phyloP scores from a whole-genome alignment of 1,139 yeast genomes.

The Diutina sp. region DNA sequence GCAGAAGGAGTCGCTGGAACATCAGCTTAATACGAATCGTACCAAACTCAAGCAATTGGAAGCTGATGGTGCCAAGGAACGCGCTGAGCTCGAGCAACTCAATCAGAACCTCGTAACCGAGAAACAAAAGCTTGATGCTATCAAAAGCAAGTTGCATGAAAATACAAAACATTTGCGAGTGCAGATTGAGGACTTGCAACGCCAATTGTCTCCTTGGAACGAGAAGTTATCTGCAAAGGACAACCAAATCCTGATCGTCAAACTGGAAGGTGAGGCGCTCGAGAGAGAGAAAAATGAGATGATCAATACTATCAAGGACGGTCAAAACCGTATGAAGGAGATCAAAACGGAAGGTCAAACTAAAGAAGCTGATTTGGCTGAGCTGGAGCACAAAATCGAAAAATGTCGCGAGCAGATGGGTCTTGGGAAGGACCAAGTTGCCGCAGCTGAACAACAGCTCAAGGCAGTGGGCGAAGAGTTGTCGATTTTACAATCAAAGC shows the following conservation, averaged over 20 bases:
- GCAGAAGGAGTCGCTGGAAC: conserved; percentile 23
- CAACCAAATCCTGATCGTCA: conserved; percentile 51
- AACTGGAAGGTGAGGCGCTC: conserved; percentile 53
- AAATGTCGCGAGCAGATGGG: conserved; percentile 40
- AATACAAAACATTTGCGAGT: conserved; percentile 58
- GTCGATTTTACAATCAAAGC: conserved; percentile 45
- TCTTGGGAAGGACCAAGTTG: conserved; percentile 47
- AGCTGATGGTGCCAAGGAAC: conserved; percentile 27
- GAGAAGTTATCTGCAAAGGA: conserved; percentile 53
- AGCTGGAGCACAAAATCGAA: conserved; percentile 29
- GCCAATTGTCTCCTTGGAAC: conserved; percentile 75
- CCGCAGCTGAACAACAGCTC: conserved; percentile 33
- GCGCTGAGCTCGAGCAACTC: conserved; percentile 31
- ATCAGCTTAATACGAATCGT: conserved; percentile 26
- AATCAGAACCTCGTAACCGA: conserved; percentile 37
- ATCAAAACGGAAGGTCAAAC: conserved; percentile 41
- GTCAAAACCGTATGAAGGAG: conserved; percentile 32
- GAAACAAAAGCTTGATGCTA: conserved; percentile 40
- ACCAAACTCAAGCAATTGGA: conserved; percentile 33
- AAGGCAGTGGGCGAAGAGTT: conserved; percentile 41
- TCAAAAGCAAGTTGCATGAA: conserved; percentile 55
- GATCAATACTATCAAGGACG: conserved; percentile 31
- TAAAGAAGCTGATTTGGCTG: conserved; percentile 33
- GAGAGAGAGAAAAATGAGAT: conserved; percentile 32
- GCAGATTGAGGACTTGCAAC: conserved; percentile 51